Evolutionary conservation across 139 green algal species (phyloP).

Genomic region (Micromonas commoda): DNA sequence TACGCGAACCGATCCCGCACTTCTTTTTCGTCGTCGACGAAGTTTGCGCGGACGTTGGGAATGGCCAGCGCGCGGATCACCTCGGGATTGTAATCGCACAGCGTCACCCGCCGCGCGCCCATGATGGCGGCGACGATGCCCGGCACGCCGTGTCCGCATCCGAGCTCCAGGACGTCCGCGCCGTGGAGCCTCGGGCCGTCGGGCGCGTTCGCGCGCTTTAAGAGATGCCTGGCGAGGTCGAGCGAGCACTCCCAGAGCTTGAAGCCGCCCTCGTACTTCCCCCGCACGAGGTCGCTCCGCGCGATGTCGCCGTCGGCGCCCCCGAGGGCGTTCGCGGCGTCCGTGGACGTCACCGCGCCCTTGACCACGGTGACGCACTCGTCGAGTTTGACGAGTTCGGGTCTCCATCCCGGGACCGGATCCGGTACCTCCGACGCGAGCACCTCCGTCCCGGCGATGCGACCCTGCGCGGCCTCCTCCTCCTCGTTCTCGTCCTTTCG

Average conservation of each 20-base stretch:
- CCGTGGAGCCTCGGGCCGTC: constrained; percentile 13
- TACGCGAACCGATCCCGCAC: no score
- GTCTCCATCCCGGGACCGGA: not conserved
- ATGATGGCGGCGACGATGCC: constrained; percentile 65
- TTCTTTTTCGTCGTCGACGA: not conserved
- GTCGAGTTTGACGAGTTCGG: not conserved
- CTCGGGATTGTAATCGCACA: constrained; percentile 77
- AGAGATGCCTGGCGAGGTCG: constrained; percentile 66
- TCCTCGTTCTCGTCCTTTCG: not conserved
- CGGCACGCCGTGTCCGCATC: constrained; percentile 82
- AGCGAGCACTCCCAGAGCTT: constrained; percentile 85
- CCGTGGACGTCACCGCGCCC: not conserved
- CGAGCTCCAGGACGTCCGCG: constrained; percentile 74
- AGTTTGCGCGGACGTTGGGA: constrained; percentile 63
- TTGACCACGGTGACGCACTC: not conserved
- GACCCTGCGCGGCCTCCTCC: not conserved
- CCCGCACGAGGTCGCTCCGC: constrained; percentile 15
- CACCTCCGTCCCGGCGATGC: not conserved
- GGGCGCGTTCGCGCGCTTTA: constrained; percentile 11
- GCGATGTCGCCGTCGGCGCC: not conserved
- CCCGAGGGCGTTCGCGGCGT: not conserved
- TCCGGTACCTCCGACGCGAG: not conserved
- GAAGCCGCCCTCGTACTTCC: constrained; percentile 63
- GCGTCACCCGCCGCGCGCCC: constrained; percentile 33
- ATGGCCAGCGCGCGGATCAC: constrained; percentile 62